Conservation (phyloP, 140 eudicot species). For the Cichorium intybus region DNA sequence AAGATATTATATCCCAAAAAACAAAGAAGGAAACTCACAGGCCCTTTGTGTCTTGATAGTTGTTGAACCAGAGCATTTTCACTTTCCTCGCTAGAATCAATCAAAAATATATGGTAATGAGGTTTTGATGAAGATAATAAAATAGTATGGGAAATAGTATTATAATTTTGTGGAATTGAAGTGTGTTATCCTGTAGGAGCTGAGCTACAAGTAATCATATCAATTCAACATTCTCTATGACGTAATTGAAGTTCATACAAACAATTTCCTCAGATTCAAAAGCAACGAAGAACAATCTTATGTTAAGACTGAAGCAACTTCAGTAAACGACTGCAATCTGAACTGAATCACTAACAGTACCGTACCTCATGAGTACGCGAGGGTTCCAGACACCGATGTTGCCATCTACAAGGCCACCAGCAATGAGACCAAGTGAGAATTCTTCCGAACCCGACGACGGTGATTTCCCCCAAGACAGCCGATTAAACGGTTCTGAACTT, state of each 20-base stretch:
- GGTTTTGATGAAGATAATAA: slow-evolving; percentile 12
- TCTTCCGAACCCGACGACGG: slow-evolving; percentile 49
- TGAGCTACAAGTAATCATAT: slow-evolving; percentile 10
- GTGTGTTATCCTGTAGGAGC: not conserved
- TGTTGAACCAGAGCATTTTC: slow-evolving; percentile 57
- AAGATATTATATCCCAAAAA: not conserved
- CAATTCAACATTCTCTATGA: not conserved
- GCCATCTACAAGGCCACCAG: slow-evolving; percentile 87
- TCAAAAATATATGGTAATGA: not conserved
- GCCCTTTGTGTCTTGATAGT: slow-evolving; percentile 78
- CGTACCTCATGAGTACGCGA: slow-evolving; percentile 54
- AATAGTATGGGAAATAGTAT: not conserved
- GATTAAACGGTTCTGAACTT: slow-evolving; percentile 78
- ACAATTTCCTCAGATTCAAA: slow-evolving; percentile 7
- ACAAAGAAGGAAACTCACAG: slow-evolving; percentile 48
- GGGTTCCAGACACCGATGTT: slow-evolving; percentile 86
- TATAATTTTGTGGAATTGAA: not conserved
- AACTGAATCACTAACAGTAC: not conserved
- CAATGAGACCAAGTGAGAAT: slow-evolving; percentile 63
- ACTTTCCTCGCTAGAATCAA: slow-evolving; percentile 53
- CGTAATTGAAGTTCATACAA: slow-evolving; percentile 1
- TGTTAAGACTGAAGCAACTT: not conserved
- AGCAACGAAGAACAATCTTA: not conserved
- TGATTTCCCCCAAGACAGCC: slow-evolving; percentile 67
- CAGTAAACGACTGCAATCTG: not conserved